Percentiles rank a stretch among this genome's conserved stretches.
phyloP scores from a whole-genome alignment of 2,329 filamentous ascomycete genomes.

The Hypoxylon sp. region DNA sequence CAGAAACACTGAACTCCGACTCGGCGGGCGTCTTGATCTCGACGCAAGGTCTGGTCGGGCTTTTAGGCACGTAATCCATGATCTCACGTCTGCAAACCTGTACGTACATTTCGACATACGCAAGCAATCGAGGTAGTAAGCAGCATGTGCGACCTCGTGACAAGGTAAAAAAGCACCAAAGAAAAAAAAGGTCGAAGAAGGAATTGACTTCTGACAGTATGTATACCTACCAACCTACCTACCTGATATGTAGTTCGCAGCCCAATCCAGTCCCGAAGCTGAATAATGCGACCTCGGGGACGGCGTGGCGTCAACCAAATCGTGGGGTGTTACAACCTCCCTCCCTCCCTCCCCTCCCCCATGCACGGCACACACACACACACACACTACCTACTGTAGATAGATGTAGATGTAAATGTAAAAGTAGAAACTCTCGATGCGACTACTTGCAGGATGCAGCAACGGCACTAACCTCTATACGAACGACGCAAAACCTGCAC shows the following conservation, averaged over 20 bases:
- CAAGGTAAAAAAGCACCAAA: no score
- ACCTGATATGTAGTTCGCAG: no score
- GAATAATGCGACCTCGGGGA: conserved; percentile 13
- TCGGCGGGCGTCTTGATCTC: background rate
- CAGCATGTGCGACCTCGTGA: background rate
- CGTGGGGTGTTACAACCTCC: conserved; percentile 6
- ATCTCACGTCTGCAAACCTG: conserved; percentile 25
- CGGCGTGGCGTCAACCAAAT: background rate
- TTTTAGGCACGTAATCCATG: conserved; percentile 42
- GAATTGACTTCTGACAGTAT: conserved; percentile 39
- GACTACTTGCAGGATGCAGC: conserved; percentile 27
- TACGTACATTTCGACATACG: conserved; percentile 5
- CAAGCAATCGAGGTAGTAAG: conserved; percentile 1
- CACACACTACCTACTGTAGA: background rate
- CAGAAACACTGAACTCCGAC: background rate
- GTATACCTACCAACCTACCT: background rate
- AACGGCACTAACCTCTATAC: conserved; percentile 19
- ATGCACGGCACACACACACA: conserved; percentile 2
- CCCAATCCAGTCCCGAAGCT: conserved; percentile 10
- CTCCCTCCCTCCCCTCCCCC: background rate
- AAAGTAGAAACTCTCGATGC: conserved; percentile 18
- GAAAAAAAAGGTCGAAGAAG: background rate
- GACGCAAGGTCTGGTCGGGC: conserved; percentile 34
- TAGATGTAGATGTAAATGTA: background rate
- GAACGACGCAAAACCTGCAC: conserved; percentile 16